Evolutionary conservation across 768 basidiomycete species (phyloP).

Genomic region (Amanita pseudoporphyria): DNA sequence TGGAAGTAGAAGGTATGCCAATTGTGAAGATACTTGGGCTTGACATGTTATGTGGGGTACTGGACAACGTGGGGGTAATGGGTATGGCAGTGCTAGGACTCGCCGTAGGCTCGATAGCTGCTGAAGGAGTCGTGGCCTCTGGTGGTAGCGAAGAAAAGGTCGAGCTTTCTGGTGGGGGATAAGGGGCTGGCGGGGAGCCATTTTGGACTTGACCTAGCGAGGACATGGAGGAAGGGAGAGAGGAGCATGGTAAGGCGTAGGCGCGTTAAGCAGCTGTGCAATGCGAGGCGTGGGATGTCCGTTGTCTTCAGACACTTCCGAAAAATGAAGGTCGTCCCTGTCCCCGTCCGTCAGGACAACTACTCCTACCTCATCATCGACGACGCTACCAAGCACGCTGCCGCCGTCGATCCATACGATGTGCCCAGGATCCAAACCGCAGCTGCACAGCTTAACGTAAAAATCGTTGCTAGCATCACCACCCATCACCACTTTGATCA

Average conservation of each 20-base stretch:
- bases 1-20: too few relatives aligned
- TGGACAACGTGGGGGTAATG: not conserved
- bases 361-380: constrained; percentile 81
- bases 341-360: constrained; percentile 76
- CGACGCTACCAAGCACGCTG: constrained; percentile 54
- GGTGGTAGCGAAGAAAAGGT: too few relatives aligned
- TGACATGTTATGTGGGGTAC: too few relatives aligned
- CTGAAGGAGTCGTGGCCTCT: too few relatives aligned
- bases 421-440: constrained; percentile 55
- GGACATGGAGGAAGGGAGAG: not conserved
- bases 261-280: too few relatives aligned
- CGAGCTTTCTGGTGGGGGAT: not conserved
- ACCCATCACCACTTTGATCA: constrained; percentile 94
- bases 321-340: constrained; percentile 66
- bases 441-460: constrained; percentile 51
- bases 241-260: not conserved
- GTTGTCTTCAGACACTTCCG: constrained; percentile 1
- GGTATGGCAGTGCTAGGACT: not conserved
- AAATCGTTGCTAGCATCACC: constrained; percentile 67
- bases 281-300: too few relatives aligned
- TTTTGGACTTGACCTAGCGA: not conserved
- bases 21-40: too few relatives aligned
- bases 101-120: too few relatives aligned
- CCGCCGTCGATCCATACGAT: constrained; percentile 76
- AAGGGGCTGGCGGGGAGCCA: not conserved